Evolutionary conservation across 225 moss, liverwort and hornwort genomes (phyloP).

Genomic region (Marchantia polymorpha): DNA sequence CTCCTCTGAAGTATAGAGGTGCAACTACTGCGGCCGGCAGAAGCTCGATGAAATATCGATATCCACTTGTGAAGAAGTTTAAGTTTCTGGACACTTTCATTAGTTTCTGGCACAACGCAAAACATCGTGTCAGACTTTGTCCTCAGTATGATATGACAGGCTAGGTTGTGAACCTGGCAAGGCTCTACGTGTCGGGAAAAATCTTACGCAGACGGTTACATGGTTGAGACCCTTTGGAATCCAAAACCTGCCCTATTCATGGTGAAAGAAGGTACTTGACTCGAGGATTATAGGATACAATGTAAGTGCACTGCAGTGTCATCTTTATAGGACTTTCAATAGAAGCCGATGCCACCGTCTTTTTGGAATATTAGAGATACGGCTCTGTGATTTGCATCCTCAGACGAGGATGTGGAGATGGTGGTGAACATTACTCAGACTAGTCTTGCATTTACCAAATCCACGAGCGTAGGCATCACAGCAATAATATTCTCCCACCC

Average conservation of each 20-base stretch:
- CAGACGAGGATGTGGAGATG: background rate
- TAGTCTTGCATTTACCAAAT: background rate
- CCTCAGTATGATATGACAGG: background rate
- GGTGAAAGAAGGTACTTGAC: background rate
- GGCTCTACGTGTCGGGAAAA: background rate
- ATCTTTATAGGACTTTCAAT: no score
- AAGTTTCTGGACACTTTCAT: conserved; percentile 83
- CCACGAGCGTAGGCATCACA: background rate
- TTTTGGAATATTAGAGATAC: background rate
- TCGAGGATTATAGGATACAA: background rate
- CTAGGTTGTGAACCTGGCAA: background rate
- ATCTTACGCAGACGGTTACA: background rate
- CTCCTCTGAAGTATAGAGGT: conserved; percentile 82
- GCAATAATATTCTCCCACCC: background rate
- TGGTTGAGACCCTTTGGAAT: background rate
- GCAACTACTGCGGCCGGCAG: conserved; percentile 98
- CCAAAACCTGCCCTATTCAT: background rate
- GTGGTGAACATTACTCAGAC: background rate
- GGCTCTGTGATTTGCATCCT: background rate
- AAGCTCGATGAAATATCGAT: conserved; percentile 96
- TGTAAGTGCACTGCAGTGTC: no score
- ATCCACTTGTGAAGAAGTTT: conserved; percentile 97
- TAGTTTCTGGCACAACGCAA: conserved; percentile 54
- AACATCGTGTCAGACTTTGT: background rate
- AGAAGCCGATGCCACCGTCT: no score